Conservation (phyloP, 2,329 filamentous ascomycete species). For the Eurotiales sp. region DNA sequence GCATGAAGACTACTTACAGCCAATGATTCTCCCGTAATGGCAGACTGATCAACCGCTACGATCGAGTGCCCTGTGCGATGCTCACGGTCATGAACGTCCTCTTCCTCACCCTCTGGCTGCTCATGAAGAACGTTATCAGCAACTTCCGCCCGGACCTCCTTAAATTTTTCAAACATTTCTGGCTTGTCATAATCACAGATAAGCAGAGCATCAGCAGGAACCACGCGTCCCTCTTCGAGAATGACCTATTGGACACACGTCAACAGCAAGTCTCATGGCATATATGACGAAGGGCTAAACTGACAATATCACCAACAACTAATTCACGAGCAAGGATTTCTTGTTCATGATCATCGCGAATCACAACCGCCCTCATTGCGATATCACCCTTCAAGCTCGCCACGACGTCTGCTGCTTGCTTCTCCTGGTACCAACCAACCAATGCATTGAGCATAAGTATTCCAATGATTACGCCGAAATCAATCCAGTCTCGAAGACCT, state of each 20-base stretch:
- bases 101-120: constrained; percentile 46
- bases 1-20: no score
- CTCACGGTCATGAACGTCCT: constrained; percentile 54
- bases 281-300: no score
- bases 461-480: constrained; percentile 69
- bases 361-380: constrained; percentile 64
- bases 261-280: no score
- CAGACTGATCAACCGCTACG: constrained; percentile 68
- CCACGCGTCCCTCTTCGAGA: constrained; percentile 64
- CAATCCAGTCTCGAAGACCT: constrained; percentile 67
- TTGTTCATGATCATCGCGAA: constrained; percentile 61
- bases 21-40: constrained; percentile 71
- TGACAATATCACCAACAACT: constrained; percentile 68
- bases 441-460: constrained; percentile 68
- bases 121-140: constrained; percentile 54
- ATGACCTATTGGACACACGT: no score
- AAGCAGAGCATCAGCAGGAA: constrained; percentile 62
- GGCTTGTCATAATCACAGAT: constrained; percentile 66
- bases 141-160: constrained; percentile 56
- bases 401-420: constrained; percentile 69
- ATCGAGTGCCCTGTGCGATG: constrained; percentile 59
- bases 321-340: constrained; percentile 63
- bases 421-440: constrained; percentile 73
- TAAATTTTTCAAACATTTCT: constrained; percentile 60
- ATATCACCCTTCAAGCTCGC: constrained; percentile 69